A percentile compares a stretch with the other conserved stretches of the same genome.
Conservation (phyloP, 1,139 yeast species). For the Debaryomyces udenii region DNA sequence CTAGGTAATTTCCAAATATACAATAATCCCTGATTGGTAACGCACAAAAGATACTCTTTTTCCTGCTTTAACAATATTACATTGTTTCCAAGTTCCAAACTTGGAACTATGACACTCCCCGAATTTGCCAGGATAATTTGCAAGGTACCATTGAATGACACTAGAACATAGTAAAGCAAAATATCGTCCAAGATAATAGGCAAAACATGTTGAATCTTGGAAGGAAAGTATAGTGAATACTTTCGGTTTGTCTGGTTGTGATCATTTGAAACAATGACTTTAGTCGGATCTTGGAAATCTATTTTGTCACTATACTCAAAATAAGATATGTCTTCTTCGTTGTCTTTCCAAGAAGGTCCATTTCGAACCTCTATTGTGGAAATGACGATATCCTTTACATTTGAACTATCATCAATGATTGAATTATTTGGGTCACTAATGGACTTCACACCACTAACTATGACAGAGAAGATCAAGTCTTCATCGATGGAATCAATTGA, state of each 20-base stretch:
- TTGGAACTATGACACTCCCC: constrained; percentile 54
- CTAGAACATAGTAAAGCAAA: constrained; percentile 52
- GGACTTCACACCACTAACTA: constrained; percentile 33
- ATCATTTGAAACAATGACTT: constrained; percentile 37
- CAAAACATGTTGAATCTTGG: constrained; percentile 43
- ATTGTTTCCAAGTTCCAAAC: constrained; percentile 63
- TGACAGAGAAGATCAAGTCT: constrained; percentile 42
- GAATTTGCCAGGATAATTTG: constrained; percentile 70
- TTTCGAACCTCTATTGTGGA: constrained; percentile 44
- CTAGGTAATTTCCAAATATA: constrained; percentile 50
- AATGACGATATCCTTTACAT: constrained; percentile 1
- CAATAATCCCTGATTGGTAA: constrained; percentile 52
- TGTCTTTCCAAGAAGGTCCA: constrained; percentile 45
- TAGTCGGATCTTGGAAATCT: constrained; percentile 51
- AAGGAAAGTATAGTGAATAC: constrained; percentile 43
- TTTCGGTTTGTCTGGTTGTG: constrained; percentile 20
- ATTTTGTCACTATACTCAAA: constrained; percentile 30
- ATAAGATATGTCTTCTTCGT: constrained; percentile 31
- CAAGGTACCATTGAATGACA: constrained; percentile 69
- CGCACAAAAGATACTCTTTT: constrained; percentile 56
- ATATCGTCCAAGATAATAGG: constrained; percentile 33
- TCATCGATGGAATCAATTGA: constrained; percentile 41
- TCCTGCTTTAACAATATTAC: constrained; percentile 55
- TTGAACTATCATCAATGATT: background rate
- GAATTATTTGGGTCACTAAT: constrained; percentile 11